Conservation (phyloP, 345 rosid genomes). For the Euphorbia tirucalli region DNA sequence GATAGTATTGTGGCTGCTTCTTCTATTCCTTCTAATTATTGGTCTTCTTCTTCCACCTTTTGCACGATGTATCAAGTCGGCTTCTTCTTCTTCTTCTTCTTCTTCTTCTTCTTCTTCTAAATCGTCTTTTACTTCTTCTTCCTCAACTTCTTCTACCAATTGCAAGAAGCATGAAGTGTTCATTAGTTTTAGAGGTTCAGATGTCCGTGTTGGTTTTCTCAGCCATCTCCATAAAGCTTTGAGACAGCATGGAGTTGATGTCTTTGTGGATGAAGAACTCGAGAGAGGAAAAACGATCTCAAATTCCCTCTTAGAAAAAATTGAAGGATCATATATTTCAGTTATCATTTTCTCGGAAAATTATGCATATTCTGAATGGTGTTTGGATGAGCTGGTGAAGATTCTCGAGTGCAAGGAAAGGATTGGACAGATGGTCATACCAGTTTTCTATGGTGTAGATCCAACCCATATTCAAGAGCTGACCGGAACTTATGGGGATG, state of each 20-base stretch:
- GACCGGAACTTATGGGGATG: background rate
- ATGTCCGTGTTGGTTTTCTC: background rate
- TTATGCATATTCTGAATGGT: background rate
- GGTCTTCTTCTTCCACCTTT: background rate
- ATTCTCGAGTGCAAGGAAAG: background rate
- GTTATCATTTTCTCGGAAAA: slow-evolving; percentile 6
- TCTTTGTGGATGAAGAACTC: background rate
- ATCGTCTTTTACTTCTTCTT: background rate
- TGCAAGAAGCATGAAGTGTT: background rate
- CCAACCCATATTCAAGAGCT: background rate
- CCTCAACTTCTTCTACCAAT: background rate
- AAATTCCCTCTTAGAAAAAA: background rate
- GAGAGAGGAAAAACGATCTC: slow-evolving; percentile 6
- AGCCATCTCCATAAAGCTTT: background rate
- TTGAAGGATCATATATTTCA: background rate
- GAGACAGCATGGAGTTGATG: background rate
- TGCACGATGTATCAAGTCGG: background rate
- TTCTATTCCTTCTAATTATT: background rate
- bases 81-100: background rate
- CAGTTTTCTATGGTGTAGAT: background rate
- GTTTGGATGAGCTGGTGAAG: slow-evolving; percentile 4
- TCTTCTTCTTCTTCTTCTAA: too few species aligned
- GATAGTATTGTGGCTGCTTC: background rate
- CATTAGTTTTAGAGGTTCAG: slow-evolving; percentile 9
- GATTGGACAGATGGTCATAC: background rate